phyloP scores from a whole-genome alignment of 2,329 filamentous ascomycete species.

The Botrytis paeoniae region DNA sequence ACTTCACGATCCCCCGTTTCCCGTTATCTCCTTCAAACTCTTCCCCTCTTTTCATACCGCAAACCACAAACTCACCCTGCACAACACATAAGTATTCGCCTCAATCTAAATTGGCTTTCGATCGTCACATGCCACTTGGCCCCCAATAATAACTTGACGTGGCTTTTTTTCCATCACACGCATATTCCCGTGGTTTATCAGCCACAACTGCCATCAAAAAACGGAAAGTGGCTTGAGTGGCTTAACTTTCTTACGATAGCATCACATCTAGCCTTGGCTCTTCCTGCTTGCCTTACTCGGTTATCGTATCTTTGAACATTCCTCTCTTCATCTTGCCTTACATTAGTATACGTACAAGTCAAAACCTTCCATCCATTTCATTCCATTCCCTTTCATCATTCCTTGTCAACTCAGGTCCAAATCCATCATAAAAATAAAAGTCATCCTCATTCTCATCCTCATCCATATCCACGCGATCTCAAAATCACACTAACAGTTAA shows the following conservation, averaged over 20 bases:
- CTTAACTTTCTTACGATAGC: neutral
- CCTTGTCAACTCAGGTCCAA: neutral
- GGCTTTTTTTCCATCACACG: constrained; percentile 11
- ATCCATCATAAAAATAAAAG: neutral
- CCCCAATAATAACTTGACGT: constrained; percentile 6
- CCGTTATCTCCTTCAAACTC: neutral
- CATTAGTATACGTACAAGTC: neutral
- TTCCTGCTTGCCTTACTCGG: neutral
- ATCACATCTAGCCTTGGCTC: neutral
- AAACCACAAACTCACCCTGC: neutral
- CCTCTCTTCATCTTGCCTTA: neutral
- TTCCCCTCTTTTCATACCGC: neutral
- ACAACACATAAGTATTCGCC: neutral
- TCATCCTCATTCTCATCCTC: neutral
- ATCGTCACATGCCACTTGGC: constrained; percentile 14
- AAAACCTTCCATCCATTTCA: neutral
- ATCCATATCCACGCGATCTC: neutral
- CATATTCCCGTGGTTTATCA: neutral
- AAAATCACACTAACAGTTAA: neutral
- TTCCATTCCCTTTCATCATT: neutral
- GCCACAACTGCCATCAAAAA: constrained; percentile 4
- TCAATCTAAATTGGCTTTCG: neutral
- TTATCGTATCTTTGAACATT: constrained; percentile 9
- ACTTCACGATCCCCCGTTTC: neutral
- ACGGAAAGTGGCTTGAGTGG: constrained; percentile 1